A percentile compares a stretch with the other conserved stretches of the same genome.
Conservation (phyloP, 805 yeast genomes). For the Wickerhamomyces bovis region DNA sequence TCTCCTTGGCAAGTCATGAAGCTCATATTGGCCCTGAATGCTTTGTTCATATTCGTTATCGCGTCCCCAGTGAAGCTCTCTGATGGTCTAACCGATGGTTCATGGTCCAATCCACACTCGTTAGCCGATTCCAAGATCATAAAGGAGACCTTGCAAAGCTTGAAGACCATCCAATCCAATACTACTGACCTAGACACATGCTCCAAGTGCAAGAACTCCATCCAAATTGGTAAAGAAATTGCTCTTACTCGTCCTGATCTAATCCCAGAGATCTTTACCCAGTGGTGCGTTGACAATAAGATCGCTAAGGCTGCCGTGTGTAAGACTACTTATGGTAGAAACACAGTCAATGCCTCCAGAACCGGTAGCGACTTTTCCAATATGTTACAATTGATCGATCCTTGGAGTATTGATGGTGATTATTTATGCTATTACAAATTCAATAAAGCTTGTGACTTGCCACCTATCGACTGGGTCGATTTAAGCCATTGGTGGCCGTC, state of each 20-base stretch:
- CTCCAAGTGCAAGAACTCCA: constrained; percentile 30
- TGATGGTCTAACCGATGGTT: constrained; percentile 4
- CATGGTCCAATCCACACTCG: constrained; percentile 3
- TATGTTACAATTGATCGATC: constrained; percentile 44
- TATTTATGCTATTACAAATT: constrained; percentile 53
- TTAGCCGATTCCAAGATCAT: constrained; percentile 11
- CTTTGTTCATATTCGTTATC: neutral
- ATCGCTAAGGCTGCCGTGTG: constrained; percentile 24
- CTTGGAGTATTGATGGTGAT: constrained; percentile 48
- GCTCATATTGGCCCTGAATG: neutral
- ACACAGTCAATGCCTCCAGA: constrained; percentile 30
- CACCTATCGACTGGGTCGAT: constrained; percentile 45
- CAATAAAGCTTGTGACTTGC: constrained; percentile 43
- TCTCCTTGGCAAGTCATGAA: neutral
- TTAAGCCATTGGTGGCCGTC: constrained; percentile 38
- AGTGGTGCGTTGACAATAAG: constrained; percentile 38
- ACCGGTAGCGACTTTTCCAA: constrained; percentile 45
- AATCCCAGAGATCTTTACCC: constrained; percentile 32
- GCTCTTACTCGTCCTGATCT: constrained; percentile 35
- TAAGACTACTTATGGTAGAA: constrained; percentile 29
- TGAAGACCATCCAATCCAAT: constrained; percentile 15
- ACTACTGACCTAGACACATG: constrained; percentile 21
- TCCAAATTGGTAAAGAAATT: constrained; percentile 32
- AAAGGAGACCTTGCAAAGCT: constrained; percentile 9
- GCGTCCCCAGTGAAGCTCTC: constrained; percentile 1